Evolutionary conservation across 345 rosid genomes (phyloP).

Genomic region (Carallia pectinifolia): DNA sequence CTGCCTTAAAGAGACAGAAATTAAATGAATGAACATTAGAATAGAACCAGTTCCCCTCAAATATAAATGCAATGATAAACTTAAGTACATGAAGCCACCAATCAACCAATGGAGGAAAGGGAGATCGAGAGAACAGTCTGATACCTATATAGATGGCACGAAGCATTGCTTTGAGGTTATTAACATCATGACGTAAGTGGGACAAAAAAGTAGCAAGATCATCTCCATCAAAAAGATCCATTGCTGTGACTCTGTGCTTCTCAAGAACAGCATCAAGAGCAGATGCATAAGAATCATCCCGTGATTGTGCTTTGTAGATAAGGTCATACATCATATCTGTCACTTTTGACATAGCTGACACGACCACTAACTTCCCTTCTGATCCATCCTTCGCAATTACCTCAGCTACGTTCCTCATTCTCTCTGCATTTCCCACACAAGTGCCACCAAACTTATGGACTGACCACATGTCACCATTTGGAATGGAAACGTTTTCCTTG

Average conservation of each 20-base stretch:
- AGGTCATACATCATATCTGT: constrained; percentile 99
- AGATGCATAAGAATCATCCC: constrained; percentile 76
- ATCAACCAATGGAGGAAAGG: neutral
- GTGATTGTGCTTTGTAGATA: constrained; percentile 73
- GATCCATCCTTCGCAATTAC: constrained; percentile 60
- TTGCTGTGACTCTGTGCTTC: constrained; percentile 72
- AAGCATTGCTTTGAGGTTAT: constrained; percentile 93
- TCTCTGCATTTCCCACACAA: constrained; percentile 84
- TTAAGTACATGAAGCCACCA: neutral
- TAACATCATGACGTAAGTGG: constrained; percentile 67
- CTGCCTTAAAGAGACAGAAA: too few species aligned
- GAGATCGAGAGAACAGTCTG: neutral
- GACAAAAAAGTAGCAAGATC: constrained; percentile 75
- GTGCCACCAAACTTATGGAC: constrained; percentile 99
- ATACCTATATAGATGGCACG: constrained; percentile 94
- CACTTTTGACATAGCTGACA: constrained; percentile 97
- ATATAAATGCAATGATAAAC: too few species aligned
- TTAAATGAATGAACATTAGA: too few species aligned
- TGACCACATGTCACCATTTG: constrained; percentile 77
- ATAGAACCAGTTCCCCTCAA: too few species aligned
- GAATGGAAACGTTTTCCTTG: constrained; percentile 46
- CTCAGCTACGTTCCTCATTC: constrained; percentile 82
- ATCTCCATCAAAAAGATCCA: constrained; percentile 79
- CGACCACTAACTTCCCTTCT: constrained; percentile 80
- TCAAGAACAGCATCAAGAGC: constrained; percentile 76